Evolutionary conservation across 2,329 filamentous ascomycete species (phyloP).

Genomic region (Hypomyces rosellus): DNA sequence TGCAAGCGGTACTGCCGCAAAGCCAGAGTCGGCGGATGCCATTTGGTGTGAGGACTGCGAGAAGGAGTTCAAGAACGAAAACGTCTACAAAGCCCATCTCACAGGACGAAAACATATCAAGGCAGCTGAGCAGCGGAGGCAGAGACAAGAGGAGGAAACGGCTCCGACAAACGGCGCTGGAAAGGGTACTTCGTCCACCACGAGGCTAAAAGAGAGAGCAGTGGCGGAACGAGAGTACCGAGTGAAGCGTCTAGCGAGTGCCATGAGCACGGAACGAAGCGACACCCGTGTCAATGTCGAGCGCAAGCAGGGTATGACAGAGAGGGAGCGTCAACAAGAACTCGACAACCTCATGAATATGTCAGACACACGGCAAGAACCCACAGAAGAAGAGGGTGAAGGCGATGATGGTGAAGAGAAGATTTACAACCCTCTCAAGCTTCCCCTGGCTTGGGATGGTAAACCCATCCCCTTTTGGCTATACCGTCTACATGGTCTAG

Average conservation of each 20-base stretch:
- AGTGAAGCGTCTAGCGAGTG: constrained; percentile 69
- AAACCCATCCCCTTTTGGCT: constrained; percentile 99
- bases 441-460: constrained; percentile 94
- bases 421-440: constrained; percentile 94
- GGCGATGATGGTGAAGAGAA: constrained; percentile 76
- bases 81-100: constrained; percentile 86
- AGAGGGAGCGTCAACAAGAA: constrained; percentile 89
- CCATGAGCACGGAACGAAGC: constrained; percentile 80
- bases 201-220: constrained; percentile 74
- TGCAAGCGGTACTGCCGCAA: constrained; percentile 23
- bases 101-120: constrained; percentile 89
- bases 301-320: constrained; percentile 94
- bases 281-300: constrained; percentile 94
- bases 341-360: constrained; percentile 71
- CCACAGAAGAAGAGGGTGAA: constrained; percentile 55
- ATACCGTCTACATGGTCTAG: constrained; percentile 91
- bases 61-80: constrained; percentile 92
- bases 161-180: constrained; percentile 22
- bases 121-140: constrained; percentile 61
- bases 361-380: constrained; percentile 25
- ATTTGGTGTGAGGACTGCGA: constrained; percentile 89
- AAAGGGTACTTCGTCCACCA: constrained; percentile 31
- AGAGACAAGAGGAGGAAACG: constrained; percentile 35
- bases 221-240: constrained; percentile 85
- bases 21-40: constrained; percentile 48